phyloP scores from a whole-genome alignment of 352 stramenopile genomes.

The Pythium angustatum region DNA sequence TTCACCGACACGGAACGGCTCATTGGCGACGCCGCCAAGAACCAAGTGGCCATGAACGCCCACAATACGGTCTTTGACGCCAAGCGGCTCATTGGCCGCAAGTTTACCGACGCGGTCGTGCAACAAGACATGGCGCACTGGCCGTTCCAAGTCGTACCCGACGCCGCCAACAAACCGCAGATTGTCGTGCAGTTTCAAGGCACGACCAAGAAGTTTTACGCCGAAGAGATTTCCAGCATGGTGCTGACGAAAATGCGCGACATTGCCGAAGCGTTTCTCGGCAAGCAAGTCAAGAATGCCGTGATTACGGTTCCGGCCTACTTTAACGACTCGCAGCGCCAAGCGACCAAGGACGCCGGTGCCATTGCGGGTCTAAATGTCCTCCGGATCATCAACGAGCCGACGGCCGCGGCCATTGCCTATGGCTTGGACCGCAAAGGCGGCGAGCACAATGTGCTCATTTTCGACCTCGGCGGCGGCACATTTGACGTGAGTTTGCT shows the following conservation, averaged over 20 bases:
- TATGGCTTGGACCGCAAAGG: slow-evolving; percentile 97
- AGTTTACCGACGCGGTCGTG: slow-evolving; percentile 86
- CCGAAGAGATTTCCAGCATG: slow-evolving; percentile 71
- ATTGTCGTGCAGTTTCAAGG: slow-evolving; percentile 44
- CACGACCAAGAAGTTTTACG: slow-evolving; percentile 51
- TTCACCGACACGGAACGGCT: slow-evolving; percentile 95
- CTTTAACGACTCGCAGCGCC: slow-evolving; percentile 35
- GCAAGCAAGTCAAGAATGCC: slow-evolving; percentile 32
- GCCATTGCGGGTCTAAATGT: slow-evolving; percentile 34
- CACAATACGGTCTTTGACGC: slow-evolving; percentile 35
- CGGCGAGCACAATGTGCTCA: slow-evolving; percentile 93
- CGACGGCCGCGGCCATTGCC: slow-evolving; percentile 92
- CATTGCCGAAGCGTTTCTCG: slow-evolving; percentile 36
- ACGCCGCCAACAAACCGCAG: slow-evolving; percentile 50
- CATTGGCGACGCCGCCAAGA: slow-evolving; percentile 95
- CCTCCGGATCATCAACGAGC: slow-evolving; percentile 91
- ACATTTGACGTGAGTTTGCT: slow-evolving; percentile 95
- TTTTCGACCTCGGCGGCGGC: slow-evolving; percentile 96
- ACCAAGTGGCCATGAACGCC: slow-evolving; percentile 91
- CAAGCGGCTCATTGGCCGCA: slow-evolving; percentile 87
- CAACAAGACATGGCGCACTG: slow-evolving; percentile 67
- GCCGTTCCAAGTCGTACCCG: slow-evolving; percentile 55
- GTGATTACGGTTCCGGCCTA: slow-evolving; percentile 34
- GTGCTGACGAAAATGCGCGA: slow-evolving; percentile 62
- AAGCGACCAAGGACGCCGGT: slow-evolving; percentile 34